A percentile compares a stretch with the other conserved stretches of the same genome.
Evolutionary conservation across 306 rosid species (phyloP).

Genomic region (Amphicarpaea edgeworthii): DNA sequence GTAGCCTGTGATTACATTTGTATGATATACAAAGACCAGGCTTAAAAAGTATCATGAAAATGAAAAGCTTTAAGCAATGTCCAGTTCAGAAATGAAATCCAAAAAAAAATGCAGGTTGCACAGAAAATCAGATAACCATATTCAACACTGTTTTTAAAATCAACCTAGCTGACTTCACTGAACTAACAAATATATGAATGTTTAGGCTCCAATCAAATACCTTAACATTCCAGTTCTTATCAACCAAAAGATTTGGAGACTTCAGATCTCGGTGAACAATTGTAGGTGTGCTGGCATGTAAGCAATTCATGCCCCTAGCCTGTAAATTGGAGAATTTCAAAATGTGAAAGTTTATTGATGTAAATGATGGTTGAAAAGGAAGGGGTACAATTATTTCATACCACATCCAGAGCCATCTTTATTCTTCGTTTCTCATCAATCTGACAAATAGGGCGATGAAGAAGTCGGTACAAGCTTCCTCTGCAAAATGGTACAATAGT

Average conservation of each 20-base stretch:
- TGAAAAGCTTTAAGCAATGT: no score
- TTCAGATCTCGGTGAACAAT: conserved; percentile 98
- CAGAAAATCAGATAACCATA: no score
- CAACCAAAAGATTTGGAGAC: conserved; percentile 98
- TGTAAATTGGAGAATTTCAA: conserved; percentile 52
- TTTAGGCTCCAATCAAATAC: conserved; percentile 60
- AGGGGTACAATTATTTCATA: conserved; percentile 50
- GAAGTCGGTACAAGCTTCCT: conserved; percentile 90
- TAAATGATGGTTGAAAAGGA: conserved; percentile 30
- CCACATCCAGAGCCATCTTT: conserved; percentile 99
- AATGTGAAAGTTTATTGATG: conserved; percentile 40
- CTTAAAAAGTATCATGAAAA: no score
- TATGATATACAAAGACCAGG: no score
- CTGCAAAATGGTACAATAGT: conserved; percentile 56
- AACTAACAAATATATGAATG: no score
- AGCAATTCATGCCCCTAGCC: conserved; percentile 99
- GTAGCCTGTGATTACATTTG: no score
- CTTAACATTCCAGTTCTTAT: conserved; percentile 98
- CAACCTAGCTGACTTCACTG: no score
- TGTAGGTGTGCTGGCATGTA: conserved; percentile 88
- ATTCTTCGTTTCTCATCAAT: conserved; percentile 90
- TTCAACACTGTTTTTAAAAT: no score
- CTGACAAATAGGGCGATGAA: conserved; percentile 91
- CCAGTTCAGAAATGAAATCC: no score
- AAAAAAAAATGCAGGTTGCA: no score